A percentile compares a stretch with the other conserved stretches of the same genome.
Conservation (phyloP, 2,329 filamentous ascomycete genomes). For the Alternaria conjuncta region DNA sequence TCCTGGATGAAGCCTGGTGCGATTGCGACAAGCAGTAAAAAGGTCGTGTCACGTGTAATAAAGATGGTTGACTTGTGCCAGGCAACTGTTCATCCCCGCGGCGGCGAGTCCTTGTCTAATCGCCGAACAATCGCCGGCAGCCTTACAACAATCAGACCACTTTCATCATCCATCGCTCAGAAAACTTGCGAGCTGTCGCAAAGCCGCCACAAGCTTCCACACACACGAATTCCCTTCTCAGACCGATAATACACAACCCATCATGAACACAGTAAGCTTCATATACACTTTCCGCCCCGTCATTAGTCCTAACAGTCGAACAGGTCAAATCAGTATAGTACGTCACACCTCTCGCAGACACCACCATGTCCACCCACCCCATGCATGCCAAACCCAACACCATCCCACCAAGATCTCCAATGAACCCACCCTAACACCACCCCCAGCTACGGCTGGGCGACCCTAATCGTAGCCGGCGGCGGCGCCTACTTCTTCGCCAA, state of each 20-base stretch:
- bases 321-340: conserved; percentile 66
- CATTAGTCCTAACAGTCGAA: background rate
- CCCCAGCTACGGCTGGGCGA: conserved; percentile 85
- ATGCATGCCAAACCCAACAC: background rate
- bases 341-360: conserved; percentile 35
- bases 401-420: background rate
- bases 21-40: background rate
- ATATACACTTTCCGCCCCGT: background rate
- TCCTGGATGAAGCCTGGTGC: background rate
- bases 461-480: conserved; percentile 82
- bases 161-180: conserved; percentile 28
- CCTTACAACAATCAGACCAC: conserved; percentile 38
- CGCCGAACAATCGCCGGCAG: conserved; percentile 16
- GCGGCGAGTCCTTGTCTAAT: background rate
- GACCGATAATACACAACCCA: conserved; percentile 6
- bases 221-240: background rate
- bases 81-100: background rate
- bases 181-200: conserved; percentile 22
- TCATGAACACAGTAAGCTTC: conserved; percentile 61
- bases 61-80: background rate
- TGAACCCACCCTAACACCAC: conserved; percentile 3
- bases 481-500: conserved; percentile 97
- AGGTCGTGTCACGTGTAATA: background rate
- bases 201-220: conserved; percentile 7
- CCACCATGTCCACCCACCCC: background rate